These are phyloP conservation scores for Skeletonema menzelii DNA, from an alignment of 108 stramenopile species.

Conservation along the genomic window DNA sequence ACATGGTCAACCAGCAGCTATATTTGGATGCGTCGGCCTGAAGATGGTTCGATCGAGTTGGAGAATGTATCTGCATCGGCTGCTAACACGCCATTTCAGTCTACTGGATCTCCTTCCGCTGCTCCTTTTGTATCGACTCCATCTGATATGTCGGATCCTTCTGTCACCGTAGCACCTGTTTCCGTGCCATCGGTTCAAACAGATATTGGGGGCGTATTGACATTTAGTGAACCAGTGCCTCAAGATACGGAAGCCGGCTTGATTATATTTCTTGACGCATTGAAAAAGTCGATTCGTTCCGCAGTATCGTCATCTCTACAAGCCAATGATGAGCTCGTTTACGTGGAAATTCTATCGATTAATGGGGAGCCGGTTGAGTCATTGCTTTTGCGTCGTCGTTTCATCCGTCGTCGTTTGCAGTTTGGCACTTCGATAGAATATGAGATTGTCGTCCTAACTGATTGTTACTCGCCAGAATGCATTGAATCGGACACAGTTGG, in stretches of 20 bases:
- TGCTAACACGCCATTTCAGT: not conserved
- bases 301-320: not conserved
- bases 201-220: not conserved
- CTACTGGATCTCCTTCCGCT: not conserved
- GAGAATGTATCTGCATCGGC: too few species aligned
- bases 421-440: not conserved
- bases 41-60: too few species aligned
- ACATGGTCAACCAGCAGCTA: too few species aligned
- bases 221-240: not conserved
- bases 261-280: not conserved
- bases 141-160: not conserved
- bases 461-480: not conserved
- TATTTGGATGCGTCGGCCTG: too few species aligned
- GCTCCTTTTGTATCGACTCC: not conserved
- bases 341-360: not conserved
- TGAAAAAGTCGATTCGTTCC: not conserved
- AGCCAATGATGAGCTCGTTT: not conserved
- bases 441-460: not conserved
- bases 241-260: not conserved
- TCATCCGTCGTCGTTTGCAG: conserved; percentile 1
- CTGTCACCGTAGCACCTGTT: not conserved
- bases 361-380: not conserved
- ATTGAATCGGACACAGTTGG: not conserved
- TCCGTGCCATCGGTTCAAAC: not conserved
- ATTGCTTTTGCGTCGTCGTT: not conserved